Evolutionary conservation across 306 rosid genomes (phyloP), one percentile per base, ranked within the genome.

Genomic region (Spatholobus suberectus): DNA sequence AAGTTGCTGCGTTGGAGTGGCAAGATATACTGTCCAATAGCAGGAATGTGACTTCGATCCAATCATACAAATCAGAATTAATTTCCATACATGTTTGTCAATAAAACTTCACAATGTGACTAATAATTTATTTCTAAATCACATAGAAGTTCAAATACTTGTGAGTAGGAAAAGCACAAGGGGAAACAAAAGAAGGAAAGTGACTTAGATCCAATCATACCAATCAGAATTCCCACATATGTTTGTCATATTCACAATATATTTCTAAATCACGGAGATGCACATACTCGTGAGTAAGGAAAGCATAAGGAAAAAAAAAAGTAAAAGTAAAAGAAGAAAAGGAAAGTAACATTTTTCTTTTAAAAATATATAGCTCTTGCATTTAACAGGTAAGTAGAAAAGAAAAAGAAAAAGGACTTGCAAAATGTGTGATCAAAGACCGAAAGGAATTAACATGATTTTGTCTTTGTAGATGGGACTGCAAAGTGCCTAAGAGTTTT

Each of bases 11-110:
- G 2, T 11, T 32, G 15, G 12, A 63, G 72, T 26, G 13, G 12
- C 12, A 40, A 14, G 27, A 20, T 75, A 44, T 59, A 11, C 68
- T 61, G 58, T 81, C 44, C 75, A 51, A 27, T 70, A 43, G 29
- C 52, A 83, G 14, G 52, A 83, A 71, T 80, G 82, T 81, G 90
- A 88, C 78, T 76, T 85, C 69, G 80, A 86, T 85, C 76, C 62
- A 78, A 78, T 78, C 76, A 62, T 41, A 29, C 76, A 73, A 84
- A 84, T 84, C 24, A 65, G 9, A 78, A 52, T 65, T 75, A 26
- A 5, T 12, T 26, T 34, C 37, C 17, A 65, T 37, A 10, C 34
- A 61, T 62, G 55, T 20, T 70, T 76, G 41, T 59, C 69, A 72
- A n/a, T 27, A 35, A 76, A 70, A 52, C 41, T 76, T 77, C 61